phyloP scores from a whole-genome alignment of 805 yeast genomes.

The Wickerhamomyces silvicola region DNA sequence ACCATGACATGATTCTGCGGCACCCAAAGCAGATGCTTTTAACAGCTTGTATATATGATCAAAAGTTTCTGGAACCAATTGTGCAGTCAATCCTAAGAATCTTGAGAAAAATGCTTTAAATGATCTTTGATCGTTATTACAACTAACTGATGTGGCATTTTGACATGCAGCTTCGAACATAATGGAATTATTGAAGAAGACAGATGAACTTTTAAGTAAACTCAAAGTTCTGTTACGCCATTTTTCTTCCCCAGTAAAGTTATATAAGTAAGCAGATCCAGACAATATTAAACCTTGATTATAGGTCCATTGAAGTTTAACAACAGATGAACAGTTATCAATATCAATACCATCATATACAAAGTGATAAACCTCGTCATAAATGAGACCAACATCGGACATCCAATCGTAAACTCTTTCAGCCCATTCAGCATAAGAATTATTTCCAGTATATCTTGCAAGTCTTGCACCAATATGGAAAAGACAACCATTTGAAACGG shows the following conservation, averaged over 20 bases:
- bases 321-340: conserved; percentile 44
- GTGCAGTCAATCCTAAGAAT: conserved; percentile 56
- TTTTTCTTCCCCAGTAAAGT: conserved; percentile 47
- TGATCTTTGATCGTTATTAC: conserved; percentile 71
- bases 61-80: conserved; percentile 49
- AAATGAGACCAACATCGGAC: conserved; percentile 38
- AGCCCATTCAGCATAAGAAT: conserved; percentile 67
- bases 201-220: conserved; percentile 41
- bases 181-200: conserved; percentile 50
- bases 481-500: conserved; percentile 81
- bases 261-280: conserved; percentile 65
- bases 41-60: conserved; percentile 40
- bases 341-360: conserved; percentile 61
- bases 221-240: conserved; percentile 53
- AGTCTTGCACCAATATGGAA: conserved; percentile 79
- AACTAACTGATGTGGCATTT: conserved; percentile 37
- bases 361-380: conserved; percentile 29
- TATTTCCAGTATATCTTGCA: conserved; percentile 71
- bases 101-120: conserved; percentile 68
- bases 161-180: conserved; percentile 75
- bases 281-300: conserved; percentile 64
- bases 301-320: conserved; percentile 64
- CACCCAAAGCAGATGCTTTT: conserved; percentile 54
- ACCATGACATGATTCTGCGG: conserved; percentile 75
- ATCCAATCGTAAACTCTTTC: conserved; percentile 75